Evolutionary conservation across 305 asterid genomes (phyloP), one percentile per base, ranked within the genome.

Genomic region (Rubia tinctorum): DNA sequence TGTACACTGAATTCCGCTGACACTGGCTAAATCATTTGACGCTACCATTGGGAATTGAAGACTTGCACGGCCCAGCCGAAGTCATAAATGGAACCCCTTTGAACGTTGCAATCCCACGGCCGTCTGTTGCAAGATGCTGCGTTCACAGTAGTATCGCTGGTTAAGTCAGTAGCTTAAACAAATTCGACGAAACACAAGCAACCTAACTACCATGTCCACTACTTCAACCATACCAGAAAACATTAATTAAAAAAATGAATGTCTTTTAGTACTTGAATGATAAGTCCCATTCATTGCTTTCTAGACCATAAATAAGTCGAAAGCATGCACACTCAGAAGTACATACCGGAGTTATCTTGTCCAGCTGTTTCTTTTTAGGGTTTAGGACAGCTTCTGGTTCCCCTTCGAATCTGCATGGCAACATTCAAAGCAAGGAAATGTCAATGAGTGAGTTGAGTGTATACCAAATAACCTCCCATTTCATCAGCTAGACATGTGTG

Each of bases 301-400:
- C 56, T 49, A 49, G 56, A 34, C 39, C 39, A 34, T 34, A 34
- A 47, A 47, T 13, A 47, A 47, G 55, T 30, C 73, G 9, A 2
- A 30, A 56, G 15, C 1, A 58, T 23, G 39, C 47, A 45, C 45
- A 12, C 3, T 59, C 40, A 39, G 45, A 25, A 69, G 70, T 56
- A 66, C 84, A 47, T 85, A 88, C 96, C 80, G 82, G 88, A 18
- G 94, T 82, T 72, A 90, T 85, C 86, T 88, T 90, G 58, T 95
- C 99, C 76, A 95, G 79, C 80, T 95, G 99, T 78, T 92, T 95
- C 96, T 95, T 95, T 79, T 95, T 95, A 27, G 99, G 99, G 84
- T 90, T 95, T 76, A 95, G 81, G n/a, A 95, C 93, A 64, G 88
- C 97, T 79, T 95, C 99, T 66, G 99, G 98, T 81, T 86, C 88